phyloP scores from a whole-genome alignment of 345 rosid genomes.

The Eucalyptus pauciflora region DNA sequence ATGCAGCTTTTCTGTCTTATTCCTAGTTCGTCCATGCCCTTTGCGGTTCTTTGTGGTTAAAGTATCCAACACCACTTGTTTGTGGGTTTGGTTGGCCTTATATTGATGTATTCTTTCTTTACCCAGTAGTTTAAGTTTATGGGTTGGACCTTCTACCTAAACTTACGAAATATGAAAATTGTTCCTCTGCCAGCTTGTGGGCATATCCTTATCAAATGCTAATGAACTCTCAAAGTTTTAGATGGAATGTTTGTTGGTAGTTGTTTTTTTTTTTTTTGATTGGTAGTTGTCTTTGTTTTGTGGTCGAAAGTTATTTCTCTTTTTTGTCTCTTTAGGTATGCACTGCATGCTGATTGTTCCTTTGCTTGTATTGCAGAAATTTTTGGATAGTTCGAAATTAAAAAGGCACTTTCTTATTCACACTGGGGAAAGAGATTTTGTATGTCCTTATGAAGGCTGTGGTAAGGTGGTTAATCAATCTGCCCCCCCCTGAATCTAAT shows the following conservation, averaged over 20 bases:
- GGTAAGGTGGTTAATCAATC: conserved; percentile 71
- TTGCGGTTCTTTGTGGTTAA: not conserved
- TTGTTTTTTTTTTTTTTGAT: not conserved
- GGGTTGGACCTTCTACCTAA: not conserved
- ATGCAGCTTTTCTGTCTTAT: not conserved
- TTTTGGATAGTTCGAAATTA: conserved; percentile 95
- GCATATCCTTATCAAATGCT: not conserved
- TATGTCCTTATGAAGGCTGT: conserved; percentile 95
- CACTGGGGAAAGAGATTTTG: conserved; percentile 76
- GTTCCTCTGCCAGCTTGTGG: not conserved
- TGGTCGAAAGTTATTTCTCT: not conserved
- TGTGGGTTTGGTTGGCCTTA: not conserved
- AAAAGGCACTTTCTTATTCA: conserved; percentile 93
- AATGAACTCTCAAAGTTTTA: not conserved
- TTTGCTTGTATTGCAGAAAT: conserved; percentile 55
- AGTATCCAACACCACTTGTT: not conserved
- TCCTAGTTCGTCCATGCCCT: not conserved
- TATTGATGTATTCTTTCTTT: not conserved
- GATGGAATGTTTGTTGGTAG: not conserved
- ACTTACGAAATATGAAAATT: not conserved
- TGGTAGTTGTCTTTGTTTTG: not conserved
- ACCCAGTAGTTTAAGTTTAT: not conserved
- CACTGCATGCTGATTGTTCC: not conserved
- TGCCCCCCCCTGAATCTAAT: not conserved
- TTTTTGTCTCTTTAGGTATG: not conserved